phyloP scores from a whole-genome alignment of 345 rosid genomes.

The Nephelium lappaceum region DNA sequence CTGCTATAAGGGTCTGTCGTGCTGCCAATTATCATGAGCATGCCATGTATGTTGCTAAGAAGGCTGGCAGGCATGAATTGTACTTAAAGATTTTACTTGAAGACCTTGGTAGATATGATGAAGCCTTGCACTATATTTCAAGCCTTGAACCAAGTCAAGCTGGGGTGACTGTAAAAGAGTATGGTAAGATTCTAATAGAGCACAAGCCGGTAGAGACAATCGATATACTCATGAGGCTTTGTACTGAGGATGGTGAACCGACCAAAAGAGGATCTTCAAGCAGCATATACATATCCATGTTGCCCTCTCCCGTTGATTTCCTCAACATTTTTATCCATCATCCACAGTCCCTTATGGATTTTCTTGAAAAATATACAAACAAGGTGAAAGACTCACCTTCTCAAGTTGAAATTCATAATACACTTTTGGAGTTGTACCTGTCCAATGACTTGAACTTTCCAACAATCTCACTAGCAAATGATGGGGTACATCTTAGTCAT shows the following conservation, averaged over 20 bases:
- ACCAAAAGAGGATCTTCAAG: slow-evolving; percentile 58
- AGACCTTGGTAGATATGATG: slow-evolving; percentile 92
- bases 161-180: slow-evolving; percentile 91
- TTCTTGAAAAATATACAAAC: slow-evolving; percentile 78
- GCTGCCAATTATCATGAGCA: slow-evolving; percentile 98
- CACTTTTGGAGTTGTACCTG: slow-evolving; percentile 87
- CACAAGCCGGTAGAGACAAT: slow-evolving; percentile 89
- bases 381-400: slow-evolving; percentile 98
- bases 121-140: slow-evolving; percentile 87
- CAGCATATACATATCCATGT: slow-evolving; percentile 70
- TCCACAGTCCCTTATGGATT: slow-evolving; percentile 81
- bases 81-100: slow-evolving; percentile 92
- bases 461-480: slow-evolving; percentile 59
- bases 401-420: slow-evolving; percentile 92
- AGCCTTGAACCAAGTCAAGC: slow-evolving; percentile 98
- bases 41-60: slow-evolving; percentile 98
- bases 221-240: slow-evolving; percentile 85
- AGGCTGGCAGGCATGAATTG: slow-evolving; percentile 96
- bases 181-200: slow-evolving; percentile 92
- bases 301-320: slow-evolving; percentile 99
- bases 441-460: slow-evolving; percentile 92
- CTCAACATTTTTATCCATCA: slow-evolving; percentile 87
- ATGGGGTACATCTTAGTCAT: slow-evolving; percentile 49
- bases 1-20: slow-evolving; percentile 98
- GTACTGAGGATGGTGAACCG: slow-evolving; percentile 73